Conservation (phyloP, 352 stramenopile genomes). For the Globisporangium sylvaticum region DNA sequence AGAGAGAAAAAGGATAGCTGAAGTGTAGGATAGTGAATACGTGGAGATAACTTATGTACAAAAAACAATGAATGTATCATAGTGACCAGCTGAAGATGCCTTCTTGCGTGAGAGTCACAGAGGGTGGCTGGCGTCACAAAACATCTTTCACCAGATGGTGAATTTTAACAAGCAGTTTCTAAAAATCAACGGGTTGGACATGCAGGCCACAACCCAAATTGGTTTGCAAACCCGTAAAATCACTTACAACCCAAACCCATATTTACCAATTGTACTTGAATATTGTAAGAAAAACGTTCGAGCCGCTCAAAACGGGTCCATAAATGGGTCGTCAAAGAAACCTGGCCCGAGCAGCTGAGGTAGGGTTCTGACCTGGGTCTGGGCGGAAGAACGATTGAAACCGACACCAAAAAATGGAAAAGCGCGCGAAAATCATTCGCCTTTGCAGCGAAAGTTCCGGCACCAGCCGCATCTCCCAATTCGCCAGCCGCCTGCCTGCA, state of each 20-base stretch:
- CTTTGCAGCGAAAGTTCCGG: slow-evolving; percentile 2
- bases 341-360: background rate
- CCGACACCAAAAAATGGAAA: background rate
- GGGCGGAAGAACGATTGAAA: slow-evolving; percentile 3
- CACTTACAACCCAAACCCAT: background rate
- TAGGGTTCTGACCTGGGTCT: too few species aligned
- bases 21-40: slow-evolving; percentile 5
- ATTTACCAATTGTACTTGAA: background rate
- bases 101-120: too few species aligned
- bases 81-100: background rate
- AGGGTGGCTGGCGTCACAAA: background rate
- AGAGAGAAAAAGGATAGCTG: background rate
- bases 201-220: background rate
- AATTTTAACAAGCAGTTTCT: background rate
- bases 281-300: too few species aligned
- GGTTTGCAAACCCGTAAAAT: background rate
- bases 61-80: background rate
- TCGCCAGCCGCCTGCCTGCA: background rate
- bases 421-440: slow-evolving; percentile 10
- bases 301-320: background rate
- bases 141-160: background rate
- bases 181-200: background rate
- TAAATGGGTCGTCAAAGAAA: background rate
- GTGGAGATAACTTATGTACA: background rate
- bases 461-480: background rate